These are phyloP conservation scores for Epichloe sibirici DNA, from an alignment of 2,329 filamentous ascomycete species.

Conservation along the genomic window DNA sequence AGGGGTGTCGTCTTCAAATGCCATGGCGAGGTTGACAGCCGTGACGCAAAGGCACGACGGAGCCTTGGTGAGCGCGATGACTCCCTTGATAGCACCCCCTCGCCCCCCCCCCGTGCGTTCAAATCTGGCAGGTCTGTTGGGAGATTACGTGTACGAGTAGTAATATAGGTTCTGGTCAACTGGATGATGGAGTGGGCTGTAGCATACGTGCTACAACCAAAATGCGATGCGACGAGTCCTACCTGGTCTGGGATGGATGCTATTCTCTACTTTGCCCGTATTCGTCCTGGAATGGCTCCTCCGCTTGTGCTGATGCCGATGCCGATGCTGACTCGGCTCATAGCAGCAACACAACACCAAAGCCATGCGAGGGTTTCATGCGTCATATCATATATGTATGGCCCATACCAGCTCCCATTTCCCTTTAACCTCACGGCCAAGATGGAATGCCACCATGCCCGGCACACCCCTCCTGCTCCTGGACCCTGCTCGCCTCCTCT, in stretches of 20 bases:
- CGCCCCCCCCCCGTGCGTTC: neutral
- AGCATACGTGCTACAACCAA: neutral
- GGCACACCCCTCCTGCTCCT: neutral
- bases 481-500: neutral
- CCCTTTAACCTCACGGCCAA: too few relatives aligned
- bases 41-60: neutral
- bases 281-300: neutral
- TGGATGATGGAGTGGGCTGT: neutral
- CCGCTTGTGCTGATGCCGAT: neutral
- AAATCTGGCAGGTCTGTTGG: neutral
- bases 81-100: neutral
- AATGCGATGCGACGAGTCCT: neutral
- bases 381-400: too few relatives aligned
- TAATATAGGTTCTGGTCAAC: conserved; percentile 1
- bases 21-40: neutral
- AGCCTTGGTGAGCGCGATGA: neutral
- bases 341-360: too few relatives aligned
- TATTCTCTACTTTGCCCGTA: too few relatives aligned
- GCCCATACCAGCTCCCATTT: too few relatives aligned
- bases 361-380: too few relatives aligned
- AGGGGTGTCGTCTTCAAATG: neutral
- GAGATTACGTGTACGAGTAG: conserved; percentile 4
- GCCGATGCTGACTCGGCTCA: too few relatives aligned
- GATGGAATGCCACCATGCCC: too few relatives aligned
- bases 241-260: neutral